These are phyloP conservation scores for Exophiala calicioides DNA, from an alignment of 2,329 filamentous ascomycete genomes.

Conservation along the genomic window DNA sequence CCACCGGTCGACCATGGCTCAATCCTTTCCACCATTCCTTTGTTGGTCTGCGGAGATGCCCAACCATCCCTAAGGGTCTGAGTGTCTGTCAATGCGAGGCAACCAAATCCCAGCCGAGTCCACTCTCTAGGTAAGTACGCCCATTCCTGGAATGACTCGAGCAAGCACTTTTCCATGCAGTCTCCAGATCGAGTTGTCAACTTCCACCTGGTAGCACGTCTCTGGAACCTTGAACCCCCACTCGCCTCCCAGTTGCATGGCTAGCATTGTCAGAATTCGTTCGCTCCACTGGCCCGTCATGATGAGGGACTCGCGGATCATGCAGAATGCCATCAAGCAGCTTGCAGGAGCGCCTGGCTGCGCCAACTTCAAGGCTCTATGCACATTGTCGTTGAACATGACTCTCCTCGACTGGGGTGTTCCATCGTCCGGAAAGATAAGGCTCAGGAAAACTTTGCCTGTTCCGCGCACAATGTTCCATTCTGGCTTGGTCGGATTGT, in stretches of 20 bases:
- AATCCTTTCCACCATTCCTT: no score
- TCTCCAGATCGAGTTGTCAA: conserved; percentile 15
- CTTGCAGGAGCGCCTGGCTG: conserved; percentile 6
- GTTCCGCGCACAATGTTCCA: conserved; percentile 23
- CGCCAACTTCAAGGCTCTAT: conserved; percentile 14
- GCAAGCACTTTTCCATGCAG: no score
- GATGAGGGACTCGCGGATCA: conserved; percentile 20
- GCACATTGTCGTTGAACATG: conserved; percentile 17
- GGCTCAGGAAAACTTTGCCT: conserved; percentile 8
- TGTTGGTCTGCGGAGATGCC: no score
- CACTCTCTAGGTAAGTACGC: no score
- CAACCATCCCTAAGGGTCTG: no score
- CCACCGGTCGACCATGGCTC: no score
- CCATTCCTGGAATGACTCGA: no score
- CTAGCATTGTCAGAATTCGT: conserved; percentile 15
- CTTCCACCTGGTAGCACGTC: conserved; percentile 18
- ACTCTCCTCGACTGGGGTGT: conserved; percentile 5
- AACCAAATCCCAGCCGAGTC: no score
- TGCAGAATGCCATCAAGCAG: conserved; percentile 16
- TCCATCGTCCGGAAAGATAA: conserved; percentile 12
- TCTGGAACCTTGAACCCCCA: conserved; percentile 22
- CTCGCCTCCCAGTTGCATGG: conserved; percentile 24
- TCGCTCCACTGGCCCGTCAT: conserved; percentile 19
- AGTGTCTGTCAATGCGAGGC: no score
- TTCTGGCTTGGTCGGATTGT: conserved; percentile 13